Evolutionary conservation across 2,329 filamentous ascomycete genomes (phyloP).

Genomic region (Botrytis fragariae): DNA sequence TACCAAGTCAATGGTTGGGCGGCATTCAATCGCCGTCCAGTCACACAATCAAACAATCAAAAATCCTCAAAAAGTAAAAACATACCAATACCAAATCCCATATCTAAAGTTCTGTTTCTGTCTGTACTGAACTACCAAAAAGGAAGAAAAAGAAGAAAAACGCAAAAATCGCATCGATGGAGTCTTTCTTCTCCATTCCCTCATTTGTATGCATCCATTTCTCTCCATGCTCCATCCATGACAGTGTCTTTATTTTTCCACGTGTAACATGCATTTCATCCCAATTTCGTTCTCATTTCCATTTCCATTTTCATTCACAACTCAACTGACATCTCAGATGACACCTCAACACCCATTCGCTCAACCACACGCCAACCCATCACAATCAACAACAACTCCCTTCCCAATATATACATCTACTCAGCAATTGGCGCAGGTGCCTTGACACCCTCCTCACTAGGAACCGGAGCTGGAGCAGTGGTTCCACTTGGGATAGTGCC

Average conservation of each 20-base stretch:
- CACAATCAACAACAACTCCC: constrained; percentile 5
- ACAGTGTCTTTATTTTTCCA: background rate
- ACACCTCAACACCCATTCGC: background rate
- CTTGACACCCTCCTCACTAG: constrained; percentile 30
- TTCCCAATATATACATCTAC: constrained; percentile 23
- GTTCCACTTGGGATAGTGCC: constrained; percentile 29
- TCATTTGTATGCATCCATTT: background rate
- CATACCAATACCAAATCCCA: constrained; percentile 3
- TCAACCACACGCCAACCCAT: background rate
- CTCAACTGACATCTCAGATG: background rate
- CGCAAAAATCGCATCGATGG: background rate
- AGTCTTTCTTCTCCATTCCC: background rate
- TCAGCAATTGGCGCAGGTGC: constrained; percentile 29
- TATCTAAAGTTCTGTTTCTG: constrained; percentile 15
- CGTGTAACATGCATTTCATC: background rate
- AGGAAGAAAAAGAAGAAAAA: background rate
- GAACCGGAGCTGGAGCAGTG: constrained; percentile 25
- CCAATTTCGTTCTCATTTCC: background rate
- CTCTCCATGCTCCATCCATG: background rate
- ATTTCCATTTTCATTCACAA: background rate
- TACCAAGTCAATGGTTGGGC: too few relatives aligned
- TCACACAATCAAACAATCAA: background rate
- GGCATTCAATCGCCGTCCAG: too few relatives aligned
- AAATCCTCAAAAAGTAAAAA: background rate
- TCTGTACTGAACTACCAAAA: background rate